Conservation (phyloP, 1,284 basidiomycete species). For the Ceratobasidium papillatum region DNA sequence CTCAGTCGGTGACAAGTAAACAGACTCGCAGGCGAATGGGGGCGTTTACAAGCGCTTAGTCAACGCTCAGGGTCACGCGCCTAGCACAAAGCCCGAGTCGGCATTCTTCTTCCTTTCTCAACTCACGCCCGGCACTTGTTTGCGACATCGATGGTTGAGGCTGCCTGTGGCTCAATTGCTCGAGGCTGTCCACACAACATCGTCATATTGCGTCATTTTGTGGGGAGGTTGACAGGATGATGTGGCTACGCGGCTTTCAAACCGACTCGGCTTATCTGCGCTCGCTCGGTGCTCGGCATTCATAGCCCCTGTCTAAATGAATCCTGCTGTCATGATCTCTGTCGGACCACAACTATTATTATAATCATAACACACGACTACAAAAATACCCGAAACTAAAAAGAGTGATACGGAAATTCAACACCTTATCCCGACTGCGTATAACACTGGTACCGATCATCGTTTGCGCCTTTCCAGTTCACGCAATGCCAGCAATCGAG, state of each 20-base stretch:
- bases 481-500: slow-evolving; percentile 38
- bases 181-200: neutral
- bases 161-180: neutral
- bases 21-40: neutral
- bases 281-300: neutral
- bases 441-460: slow-evolving; percentile 36
- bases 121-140: slow-evolving; percentile 17
- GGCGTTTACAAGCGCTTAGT: slow-evolving; percentile 9
- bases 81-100: slow-evolving; percentile 23
- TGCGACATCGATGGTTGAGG: slow-evolving; percentile 14
- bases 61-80: slow-evolving; percentile 23
- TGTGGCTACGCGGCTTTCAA: slow-evolving; percentile 13
- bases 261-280: neutral
- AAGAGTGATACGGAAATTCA: neutral
- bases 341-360: neutral
- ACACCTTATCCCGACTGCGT: slow-evolving; percentile 22
- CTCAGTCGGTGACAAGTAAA: neutral
- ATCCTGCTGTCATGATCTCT: neutral
- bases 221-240: neutral
- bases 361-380: neutral
- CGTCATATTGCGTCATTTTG: slow-evolving; percentile 31
- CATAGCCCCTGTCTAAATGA: neutral
- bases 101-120: slow-evolving; percentile 16
- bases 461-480: slow-evolving; percentile 17
- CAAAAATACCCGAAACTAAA: neutral